Conservation (phyloP, 768 basidiomycete genomes). For the Peribolospora kevripleyi region DNA sequence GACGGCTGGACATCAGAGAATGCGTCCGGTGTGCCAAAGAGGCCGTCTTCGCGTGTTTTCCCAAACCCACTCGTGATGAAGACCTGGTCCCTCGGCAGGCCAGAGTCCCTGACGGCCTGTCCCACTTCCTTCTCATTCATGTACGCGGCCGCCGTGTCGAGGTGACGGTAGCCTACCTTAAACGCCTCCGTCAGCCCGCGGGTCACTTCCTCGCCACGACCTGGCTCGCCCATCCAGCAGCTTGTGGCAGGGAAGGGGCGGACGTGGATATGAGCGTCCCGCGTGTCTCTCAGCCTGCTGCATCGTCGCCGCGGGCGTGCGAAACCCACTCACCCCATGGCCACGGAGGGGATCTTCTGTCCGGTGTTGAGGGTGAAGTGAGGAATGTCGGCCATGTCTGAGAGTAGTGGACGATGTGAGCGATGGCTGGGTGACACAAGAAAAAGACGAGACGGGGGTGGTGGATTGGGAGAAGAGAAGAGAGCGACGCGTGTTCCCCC, state of each 20-base stretch:
- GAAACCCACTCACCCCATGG: conserved; percentile 13
- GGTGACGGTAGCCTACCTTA: conserved; percentile 27
- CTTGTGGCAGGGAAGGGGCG: conserved; percentile 2
- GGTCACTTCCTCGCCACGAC: conserved; percentile 23
- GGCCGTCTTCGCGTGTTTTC: conserved; percentile 21
- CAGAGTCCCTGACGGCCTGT: conserved; percentile 23
- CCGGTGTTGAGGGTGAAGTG: conserved; percentile 25
- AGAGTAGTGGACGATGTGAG: too few relatives aligned
- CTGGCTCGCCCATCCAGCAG: conserved; percentile 24
- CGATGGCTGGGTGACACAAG: too few relatives aligned
- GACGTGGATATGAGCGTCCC: too few relatives aligned
- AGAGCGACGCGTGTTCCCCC: too few relatives aligned
- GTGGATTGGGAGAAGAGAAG: too few relatives aligned
- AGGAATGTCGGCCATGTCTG: too few relatives aligned
- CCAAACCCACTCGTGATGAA: conserved; percentile 23
- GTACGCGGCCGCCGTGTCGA: conserved; percentile 22
- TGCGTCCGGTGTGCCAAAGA: not conserved
- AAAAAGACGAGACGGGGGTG: too few relatives aligned
- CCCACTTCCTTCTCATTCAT: conserved; percentile 29
- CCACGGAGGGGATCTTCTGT: conserved; percentile 25
- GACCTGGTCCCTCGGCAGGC: conserved; percentile 26
- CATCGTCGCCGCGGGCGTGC: not conserved
- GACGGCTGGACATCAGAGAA: not conserved
- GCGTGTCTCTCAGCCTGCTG: conserved; percentile 15
- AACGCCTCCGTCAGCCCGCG: conserved; percentile 17